These are phyloP conservation scores for Coemansia sp. DNA, from an alignment of 192 early-diverging fungal genomes.

Conservation along the genomic window DNA sequence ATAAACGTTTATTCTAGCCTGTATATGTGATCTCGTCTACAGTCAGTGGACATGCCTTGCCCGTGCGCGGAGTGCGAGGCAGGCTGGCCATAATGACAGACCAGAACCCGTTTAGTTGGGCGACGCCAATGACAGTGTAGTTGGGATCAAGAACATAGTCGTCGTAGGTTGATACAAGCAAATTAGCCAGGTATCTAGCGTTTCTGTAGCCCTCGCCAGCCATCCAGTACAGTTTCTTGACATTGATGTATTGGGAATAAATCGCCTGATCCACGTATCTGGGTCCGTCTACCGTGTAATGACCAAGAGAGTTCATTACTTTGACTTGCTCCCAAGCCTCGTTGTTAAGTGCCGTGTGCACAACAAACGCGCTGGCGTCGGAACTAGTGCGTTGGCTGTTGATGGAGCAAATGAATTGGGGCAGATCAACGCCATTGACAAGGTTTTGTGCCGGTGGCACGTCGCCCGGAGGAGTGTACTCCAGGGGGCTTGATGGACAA, in stretches of 20 bases:
- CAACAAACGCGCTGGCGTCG: slow-evolving; percentile 7
- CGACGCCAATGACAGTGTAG: slow-evolving; percentile 37
- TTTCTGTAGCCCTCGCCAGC: slow-evolving; percentile 31
- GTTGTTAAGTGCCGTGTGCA: slow-evolving; percentile 19
- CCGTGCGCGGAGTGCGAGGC: neutral
- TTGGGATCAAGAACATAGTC: slow-evolving; percentile 15
- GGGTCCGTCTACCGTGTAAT: slow-evolving; percentile 34
- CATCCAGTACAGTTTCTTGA: slow-evolving; percentile 40
- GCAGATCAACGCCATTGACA: slow-evolving; percentile 35
- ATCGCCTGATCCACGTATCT: slow-evolving; percentile 40
- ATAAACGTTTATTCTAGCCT: neutral
- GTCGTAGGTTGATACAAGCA: slow-evolving; percentile 20
- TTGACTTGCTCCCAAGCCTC: slow-evolving; percentile 37
- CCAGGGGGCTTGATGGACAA: slow-evolving; percentile 8
- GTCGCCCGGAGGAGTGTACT: slow-evolving; percentile 5
- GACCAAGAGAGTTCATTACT: slow-evolving; percentile 31
- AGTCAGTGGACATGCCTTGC: slow-evolving; percentile 22
- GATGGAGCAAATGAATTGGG: slow-evolving; percentile 24
- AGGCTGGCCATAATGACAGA: slow-evolving; percentile 38
- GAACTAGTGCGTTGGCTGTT: slow-evolving; percentile 15
- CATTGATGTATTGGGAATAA: slow-evolving; percentile 14
- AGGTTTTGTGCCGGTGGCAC: neutral
- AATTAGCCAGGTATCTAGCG: slow-evolving; percentile 4
- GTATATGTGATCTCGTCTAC: slow-evolving; percentile 24
- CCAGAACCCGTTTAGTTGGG: slow-evolving; percentile 45